These are phyloP conservation scores for Vanilla planifolia DNA, from an alignment of 106 monocot species.

Conservation along the genomic window DNA sequence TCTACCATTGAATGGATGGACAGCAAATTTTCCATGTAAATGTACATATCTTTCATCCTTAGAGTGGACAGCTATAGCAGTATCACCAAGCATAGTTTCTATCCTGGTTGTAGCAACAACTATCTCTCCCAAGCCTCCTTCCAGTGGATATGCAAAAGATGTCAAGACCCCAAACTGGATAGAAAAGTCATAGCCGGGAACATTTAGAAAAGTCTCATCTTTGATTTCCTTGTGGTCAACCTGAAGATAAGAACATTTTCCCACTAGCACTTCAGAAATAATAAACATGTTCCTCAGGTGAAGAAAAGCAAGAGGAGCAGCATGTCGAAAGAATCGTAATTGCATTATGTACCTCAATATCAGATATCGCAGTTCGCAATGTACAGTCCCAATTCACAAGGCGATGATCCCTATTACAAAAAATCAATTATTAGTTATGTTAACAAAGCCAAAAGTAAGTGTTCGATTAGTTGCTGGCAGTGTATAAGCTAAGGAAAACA, in stretches of 20 bases:
- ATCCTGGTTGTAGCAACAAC: constrained; percentile 94
- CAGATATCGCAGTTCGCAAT: constrained; percentile 89
- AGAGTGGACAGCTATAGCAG: constrained; percentile 92
- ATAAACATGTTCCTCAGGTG: neutral
- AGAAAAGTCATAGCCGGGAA: constrained; percentile 68
- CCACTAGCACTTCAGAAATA: neutral
- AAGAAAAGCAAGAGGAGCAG: neutral
- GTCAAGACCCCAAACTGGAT: constrained; percentile 85
- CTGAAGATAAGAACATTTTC: constrained; percentile 17
- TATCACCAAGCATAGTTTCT: constrained; percentile 99
- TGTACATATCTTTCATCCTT: constrained; percentile 69
- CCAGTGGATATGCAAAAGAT: constrained; percentile 89
- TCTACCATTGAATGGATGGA: constrained; percentile 91
- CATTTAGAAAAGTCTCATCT: constrained; percentile 54
- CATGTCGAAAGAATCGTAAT: too few species aligned
- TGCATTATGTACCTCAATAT: constrained; percentile 68
- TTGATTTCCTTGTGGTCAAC: constrained; percentile 89
- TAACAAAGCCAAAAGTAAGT: neutral
- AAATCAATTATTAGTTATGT: too few species aligned
- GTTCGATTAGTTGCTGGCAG: too few species aligned
- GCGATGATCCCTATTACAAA: constrained; percentile 65
- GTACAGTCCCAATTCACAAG: constrained; percentile 99
- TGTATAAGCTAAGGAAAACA: too few species aligned
- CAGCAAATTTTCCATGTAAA: constrained; percentile 82
- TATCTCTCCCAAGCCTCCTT: constrained; percentile 72